Base-by-base conservation (phyloP, 1,284 basidiomycete genomes). In the Marasmius tenuissimus region DNA sequence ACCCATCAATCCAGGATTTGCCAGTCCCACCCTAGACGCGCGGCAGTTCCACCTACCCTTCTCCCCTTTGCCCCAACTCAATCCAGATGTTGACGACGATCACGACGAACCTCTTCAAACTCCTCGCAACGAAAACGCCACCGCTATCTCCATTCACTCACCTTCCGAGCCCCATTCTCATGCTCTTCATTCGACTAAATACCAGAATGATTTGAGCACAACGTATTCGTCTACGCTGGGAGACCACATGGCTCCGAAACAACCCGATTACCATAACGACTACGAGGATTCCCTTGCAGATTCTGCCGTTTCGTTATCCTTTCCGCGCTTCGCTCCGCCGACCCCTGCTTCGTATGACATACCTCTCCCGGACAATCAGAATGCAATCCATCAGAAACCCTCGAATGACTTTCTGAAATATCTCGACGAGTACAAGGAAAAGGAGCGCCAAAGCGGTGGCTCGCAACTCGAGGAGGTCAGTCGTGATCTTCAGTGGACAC, bases 261-360 rank as follows among this genome's bases (percentile, higher is more conserved):
- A 27, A 27, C 16, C 18, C 10, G 49, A 59, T 57, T 60, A 70
- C 61, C 68, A 70, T 60, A 27, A 42, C 38, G 48, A 49, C 12
- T n/a, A 49, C 38, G 55, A 55, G 27, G 52, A 52, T 53, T 48
- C 54, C 35, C 49, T 51, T 11, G 57, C 63, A 2, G 58, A 55
- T 35, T 74, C 74, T 42, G 64, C 64, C 4, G 64, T 69, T 14
- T 76, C 75, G 20, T 72, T 71, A 34, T 61, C 69, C 6, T 75
- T 75, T 38, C 76, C 77, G 1, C 74, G 71, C 0, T 77, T 76
- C 65, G 70, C 69, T 4, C 68, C 69, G 38, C 73, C 73, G n/a
- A 42, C 12, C 0, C 62, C 59, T 35, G 42, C 35, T 57, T n/a
- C 56, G n/a, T 34, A 33, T 37, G 51, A 27, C 18, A 50, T 58